Base-by-base conservation (phyloP, 306 rosid species). In the Dalbergia cochinchinensis region DNA sequence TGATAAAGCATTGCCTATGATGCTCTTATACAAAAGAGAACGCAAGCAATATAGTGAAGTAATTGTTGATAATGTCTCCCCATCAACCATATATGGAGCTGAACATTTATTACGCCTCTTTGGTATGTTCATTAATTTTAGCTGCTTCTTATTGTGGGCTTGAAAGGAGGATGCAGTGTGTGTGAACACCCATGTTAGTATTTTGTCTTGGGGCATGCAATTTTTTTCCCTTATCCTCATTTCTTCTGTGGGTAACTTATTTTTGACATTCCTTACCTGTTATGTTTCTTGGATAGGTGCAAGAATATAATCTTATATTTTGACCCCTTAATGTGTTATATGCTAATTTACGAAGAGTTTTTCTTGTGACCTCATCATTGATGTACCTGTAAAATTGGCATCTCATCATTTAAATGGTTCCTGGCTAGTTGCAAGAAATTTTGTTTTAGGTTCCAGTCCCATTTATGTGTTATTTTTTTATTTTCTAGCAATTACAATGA, bases 51-150 rank as follows among this genome's bases (percentile, higher is more conserved):
- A 87, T 80, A 85, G 74, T 58, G 96, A 92, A 65, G 72, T 80
- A 26, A 74, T 95, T 39, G 69, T 50, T 4, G 94, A 88, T 81
- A 83, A 86, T 69, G 85, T 87, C 74, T 90, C 99, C 63, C 97
- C 99, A 1, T 93, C 98, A 41, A 82, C 92, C 62, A 79, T 93
- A 73, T 95, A 95, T 53, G 99, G 99, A 48, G 99, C 98, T 20
- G 99, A 95, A 84, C 99, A 95, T 90, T 82, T 95, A 78, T 76
- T 95, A 55, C 96, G 98, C 80, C 97, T 95, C 66, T 95, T 95
- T 83, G 99, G 99, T 95, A 91, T 75, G 92, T 33, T 60, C 42
- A 57, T 65, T 65, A 55, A 77, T 72, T 77, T 60, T 44, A 54
- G 57, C 79, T 76, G 61, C 22, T 71, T 64, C 44, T 72, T 51